A percentile compares a stretch with the other conserved stretches of the same genome.
phyloP scores from a whole-genome alignment of 805 yeast species.

The Suhomyces prunicola region DNA sequence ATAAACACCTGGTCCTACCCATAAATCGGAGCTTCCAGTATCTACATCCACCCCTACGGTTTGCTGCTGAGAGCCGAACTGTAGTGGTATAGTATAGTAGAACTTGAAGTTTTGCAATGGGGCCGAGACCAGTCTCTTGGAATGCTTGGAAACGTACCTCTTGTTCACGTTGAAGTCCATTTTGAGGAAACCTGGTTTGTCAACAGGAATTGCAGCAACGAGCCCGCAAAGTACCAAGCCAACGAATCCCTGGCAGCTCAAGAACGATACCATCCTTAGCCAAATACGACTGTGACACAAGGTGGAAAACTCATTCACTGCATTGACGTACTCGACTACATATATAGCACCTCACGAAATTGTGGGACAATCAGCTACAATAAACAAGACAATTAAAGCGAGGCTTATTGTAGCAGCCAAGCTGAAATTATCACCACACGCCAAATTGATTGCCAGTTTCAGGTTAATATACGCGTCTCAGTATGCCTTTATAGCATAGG shows the following conservation, averaged over 20 bases:
- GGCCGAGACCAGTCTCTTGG: background rate
- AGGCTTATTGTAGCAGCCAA: background rate
- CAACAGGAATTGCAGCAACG: background rate
- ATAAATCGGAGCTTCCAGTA: constrained; percentile 12
- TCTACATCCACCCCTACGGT: constrained; percentile 11
- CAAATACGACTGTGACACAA: background rate
- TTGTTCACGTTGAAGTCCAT: constrained; percentile 2
- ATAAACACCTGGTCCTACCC: constrained; percentile 6
- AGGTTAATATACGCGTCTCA: background rate
- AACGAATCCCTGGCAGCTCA: background rate
- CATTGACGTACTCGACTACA: background rate
- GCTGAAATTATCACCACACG: background rate
- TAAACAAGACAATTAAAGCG: background rate
- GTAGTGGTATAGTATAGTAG: constrained; percentile 8
- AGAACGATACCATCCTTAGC: background rate
- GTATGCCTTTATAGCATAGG: background rate
- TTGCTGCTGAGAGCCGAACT: constrained; percentile 10
- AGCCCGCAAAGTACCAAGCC: background rate
- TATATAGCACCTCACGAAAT: background rate
- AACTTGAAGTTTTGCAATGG: constrained; percentile 3
- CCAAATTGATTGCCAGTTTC: background rate
- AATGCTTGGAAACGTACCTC: background rate
- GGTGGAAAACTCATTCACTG: background rate
- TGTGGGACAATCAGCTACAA: background rate
- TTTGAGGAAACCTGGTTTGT: background rate